These are phyloP conservation scores for Tieghemostelium lacteum DNA, from an alignment of 78 protist species.

Conservation along the genomic window DNA sequence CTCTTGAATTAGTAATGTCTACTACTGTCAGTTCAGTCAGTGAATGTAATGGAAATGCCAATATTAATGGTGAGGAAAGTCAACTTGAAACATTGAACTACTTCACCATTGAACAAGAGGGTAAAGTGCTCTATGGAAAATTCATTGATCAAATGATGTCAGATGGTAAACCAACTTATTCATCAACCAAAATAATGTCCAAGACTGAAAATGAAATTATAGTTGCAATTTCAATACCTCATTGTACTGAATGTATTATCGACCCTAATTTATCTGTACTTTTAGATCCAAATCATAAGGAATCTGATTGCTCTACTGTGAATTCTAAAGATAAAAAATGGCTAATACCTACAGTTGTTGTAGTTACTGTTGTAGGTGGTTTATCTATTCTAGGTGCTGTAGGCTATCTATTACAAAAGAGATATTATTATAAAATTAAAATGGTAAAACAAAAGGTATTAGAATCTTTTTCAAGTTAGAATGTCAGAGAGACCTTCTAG, in stretches of 20 bases:
- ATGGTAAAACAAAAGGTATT: no score
- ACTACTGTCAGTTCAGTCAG: neutral
- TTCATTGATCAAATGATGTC: neutral
- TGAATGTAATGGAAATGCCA: neutral
- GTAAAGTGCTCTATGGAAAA: neutral
- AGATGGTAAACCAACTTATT: neutral
- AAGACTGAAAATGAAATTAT: neutral
- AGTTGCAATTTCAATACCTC: neutral
- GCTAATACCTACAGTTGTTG: neutral
- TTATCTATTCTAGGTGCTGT: no score
- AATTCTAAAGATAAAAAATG: neutral
- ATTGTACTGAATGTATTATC: neutral
- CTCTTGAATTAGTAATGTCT: neutral
- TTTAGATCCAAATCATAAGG: neutral
- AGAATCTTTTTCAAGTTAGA: no score
- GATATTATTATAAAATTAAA: no score
- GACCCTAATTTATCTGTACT: neutral
- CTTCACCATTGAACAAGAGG: neutral
- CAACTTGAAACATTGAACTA: neutral
- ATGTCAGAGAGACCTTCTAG: no score
- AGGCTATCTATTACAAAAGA: no score
- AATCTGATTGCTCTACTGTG: no score
- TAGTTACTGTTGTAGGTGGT: neutral
- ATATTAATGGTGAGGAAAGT: no score
- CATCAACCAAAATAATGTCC: neutral